Conservation (phyloP, 441 rosid species). For the Erodium trifolium region DNA sequence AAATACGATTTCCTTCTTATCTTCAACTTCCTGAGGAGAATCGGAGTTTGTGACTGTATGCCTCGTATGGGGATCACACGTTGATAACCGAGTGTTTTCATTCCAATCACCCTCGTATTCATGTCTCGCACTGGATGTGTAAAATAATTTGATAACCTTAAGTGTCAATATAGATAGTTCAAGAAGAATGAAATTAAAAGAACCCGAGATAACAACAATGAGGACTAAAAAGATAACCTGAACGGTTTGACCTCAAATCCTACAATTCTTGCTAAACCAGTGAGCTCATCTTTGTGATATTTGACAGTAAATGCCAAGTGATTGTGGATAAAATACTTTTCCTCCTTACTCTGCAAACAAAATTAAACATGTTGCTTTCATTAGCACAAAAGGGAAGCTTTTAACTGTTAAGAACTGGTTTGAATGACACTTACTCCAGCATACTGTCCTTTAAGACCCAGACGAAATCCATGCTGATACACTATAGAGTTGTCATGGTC, state of each 20-base stretch:
- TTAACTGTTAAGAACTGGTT: background rate
- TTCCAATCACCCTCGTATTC: slow-evolving; percentile 78
- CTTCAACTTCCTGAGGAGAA: slow-evolving; percentile 77
- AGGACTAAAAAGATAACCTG: slow-evolving; percentile 35
- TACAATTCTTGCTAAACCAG: slow-evolving; percentile 64
- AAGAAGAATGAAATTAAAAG: slow-evolving; percentile 1
- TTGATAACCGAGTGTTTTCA: slow-evolving; percentile 58
- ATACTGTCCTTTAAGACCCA: slow-evolving; percentile 75
- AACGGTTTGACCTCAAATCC: slow-evolving; percentile 91
- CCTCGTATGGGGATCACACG: slow-evolving; percentile 88
- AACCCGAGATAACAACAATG: background rate
- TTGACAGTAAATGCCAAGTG: slow-evolving; percentile 71
- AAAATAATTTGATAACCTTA: slow-evolving; percentile 16
- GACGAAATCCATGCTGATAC: slow-evolving; percentile 77
- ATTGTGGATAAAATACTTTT: slow-evolving; percentile 76
- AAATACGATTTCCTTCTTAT: slow-evolving; percentile 64
- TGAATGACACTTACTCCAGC: slow-evolving; percentile 49
- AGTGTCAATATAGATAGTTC: background rate
- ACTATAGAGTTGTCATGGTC: slow-evolving; percentile 52
- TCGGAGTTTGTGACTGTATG: slow-evolving; percentile 64
- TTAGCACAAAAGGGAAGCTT: slow-evolving; percentile 1
- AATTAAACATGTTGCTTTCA: slow-evolving; percentile 13
- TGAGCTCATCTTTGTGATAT: slow-evolving; percentile 54
- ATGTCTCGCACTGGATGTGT: slow-evolving; percentile 57
- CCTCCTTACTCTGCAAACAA: slow-evolving; percentile 55